Percentiles rank a stretch among this genome's conserved stretches.
These are phyloP conservation scores for Thermoascus crustaceus DNA, from an alignment of 2,329 filamentous ascomycete species.

Conservation along the genomic window DNA sequence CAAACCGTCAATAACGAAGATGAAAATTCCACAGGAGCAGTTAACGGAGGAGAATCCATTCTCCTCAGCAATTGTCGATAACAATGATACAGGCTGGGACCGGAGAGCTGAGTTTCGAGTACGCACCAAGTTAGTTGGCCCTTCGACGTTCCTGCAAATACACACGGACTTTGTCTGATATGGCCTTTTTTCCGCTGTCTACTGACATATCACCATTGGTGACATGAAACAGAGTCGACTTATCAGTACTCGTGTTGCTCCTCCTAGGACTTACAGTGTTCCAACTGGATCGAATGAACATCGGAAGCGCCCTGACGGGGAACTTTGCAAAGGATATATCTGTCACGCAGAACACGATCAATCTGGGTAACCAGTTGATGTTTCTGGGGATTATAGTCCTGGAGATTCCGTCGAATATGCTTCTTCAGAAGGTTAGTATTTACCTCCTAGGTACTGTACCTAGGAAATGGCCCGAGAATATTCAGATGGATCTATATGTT, in stretches of 20 bases:
- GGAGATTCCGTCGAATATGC: constrained; percentile 46
- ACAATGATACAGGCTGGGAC: no score
- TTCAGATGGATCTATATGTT: no score
- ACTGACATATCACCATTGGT: not conserved
- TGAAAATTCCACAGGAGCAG: no score
- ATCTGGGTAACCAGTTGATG: constrained; percentile 48
- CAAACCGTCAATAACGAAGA: no score
- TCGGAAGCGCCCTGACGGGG: constrained; percentile 44
- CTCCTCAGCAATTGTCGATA: no score
- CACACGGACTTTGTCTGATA: not conserved
- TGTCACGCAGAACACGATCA: constrained; percentile 41
- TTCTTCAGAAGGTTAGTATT: constrained; percentile 15
- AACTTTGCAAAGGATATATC: constrained; percentile 39
- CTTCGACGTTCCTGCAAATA: not conserved
- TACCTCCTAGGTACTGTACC: no score
- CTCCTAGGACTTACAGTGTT: constrained; percentile 45
- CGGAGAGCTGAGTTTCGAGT: no score
- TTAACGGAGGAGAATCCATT: no score
- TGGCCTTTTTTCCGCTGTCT: not conserved
- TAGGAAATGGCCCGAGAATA: no score
- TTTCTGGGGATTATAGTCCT: constrained; percentile 44
- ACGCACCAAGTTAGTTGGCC: no score
- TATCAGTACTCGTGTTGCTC: constrained; percentile 41
- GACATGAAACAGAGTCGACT: constrained; percentile 34
- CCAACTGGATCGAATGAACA: constrained; percentile 47